Evolutionary conservation across 441 rosid species (phyloP), one percentile per base, ranked within the genome.

Genomic region (Gossypium lobatum): DNA sequence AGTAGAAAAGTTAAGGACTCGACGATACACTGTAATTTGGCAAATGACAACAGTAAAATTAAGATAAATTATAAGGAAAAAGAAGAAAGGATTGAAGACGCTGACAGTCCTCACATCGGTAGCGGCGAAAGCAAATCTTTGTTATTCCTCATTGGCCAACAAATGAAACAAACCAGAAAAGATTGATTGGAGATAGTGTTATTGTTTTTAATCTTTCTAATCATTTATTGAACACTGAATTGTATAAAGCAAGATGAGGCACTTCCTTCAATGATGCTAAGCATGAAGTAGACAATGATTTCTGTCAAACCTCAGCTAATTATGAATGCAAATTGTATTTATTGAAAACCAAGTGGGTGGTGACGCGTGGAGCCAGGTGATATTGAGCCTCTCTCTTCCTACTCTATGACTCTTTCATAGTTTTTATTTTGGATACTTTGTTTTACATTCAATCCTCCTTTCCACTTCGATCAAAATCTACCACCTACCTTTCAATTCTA

Each of bases 221-320:
- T 64, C 28, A 64, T 64, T 63, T 8, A 6, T 63, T 63, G 21
- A 63, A 34, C 48, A 63, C 42, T 37, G 42, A 37, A 7, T 37
- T 31, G 31, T 28, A 37, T 18, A 61, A 61, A 28, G 42, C 17
- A 7, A 64, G n/a, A 14, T 13, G 53, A 26, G 63, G 14, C 23
- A 50, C n/a, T 68, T 68, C 17, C 60, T 52, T 68, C 46, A 52
- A 68, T 68, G 48, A 68, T 28, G 60, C 57, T 1, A 28, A 68
- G 72, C 72, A 68, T 68, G 72, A 52, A 26, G 46, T 45, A 52
- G 58, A 23, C 26, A 48, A 52, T 26, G 60, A 26, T 50, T 48
- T 26, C 14, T 13, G 46, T 67, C 72, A 52, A 52, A 1, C 6
- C 10, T 37, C 42, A 37, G 42, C 10, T 16, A 16, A n/a, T 26